Conservation (phyloP, 73 alveolate genomes). For the Symbiodinium pilosum region DNA sequence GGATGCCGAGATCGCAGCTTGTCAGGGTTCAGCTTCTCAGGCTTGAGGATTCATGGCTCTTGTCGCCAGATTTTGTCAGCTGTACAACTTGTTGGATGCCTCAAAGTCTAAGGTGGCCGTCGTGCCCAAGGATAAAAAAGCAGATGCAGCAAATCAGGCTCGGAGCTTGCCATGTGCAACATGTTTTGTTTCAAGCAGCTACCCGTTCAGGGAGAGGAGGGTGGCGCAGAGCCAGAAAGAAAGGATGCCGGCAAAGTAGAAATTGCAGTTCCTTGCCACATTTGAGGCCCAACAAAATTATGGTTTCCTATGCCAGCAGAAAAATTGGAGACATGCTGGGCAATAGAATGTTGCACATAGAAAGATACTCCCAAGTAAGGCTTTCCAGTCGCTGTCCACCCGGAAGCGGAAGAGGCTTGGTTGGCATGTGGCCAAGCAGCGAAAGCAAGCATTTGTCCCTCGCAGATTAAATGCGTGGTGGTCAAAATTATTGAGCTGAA, state of each 20-base stretch:
- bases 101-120: constrained; percentile 51
- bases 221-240: constrained; percentile 12
- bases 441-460: neutral
- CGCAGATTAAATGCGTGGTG: no score
- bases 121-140: constrained; percentile 29
- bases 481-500: no score
- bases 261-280: constrained; percentile 40
- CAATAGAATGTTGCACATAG: no score
- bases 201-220: neutral
- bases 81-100: neutral
- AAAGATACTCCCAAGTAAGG: no score
- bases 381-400: constrained; percentile 88
- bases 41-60: no score
- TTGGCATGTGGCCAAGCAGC: neutral
- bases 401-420: constrained; percentile 59
- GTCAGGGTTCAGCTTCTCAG: neutral
- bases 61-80: no score
- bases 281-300: no score
- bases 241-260: constrained; percentile 28
- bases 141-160: neutral
- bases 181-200: no score
- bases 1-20: constrained; percentile 63
- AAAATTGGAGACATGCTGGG: no score
- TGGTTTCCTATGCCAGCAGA: no score
- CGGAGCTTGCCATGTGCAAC: no score